A percentile compares a stretch with the other conserved stretches of the same genome.
Evolutionary conservation across 257 asterid species (phyloP).

Genomic region (Datura wrightii): DNA sequence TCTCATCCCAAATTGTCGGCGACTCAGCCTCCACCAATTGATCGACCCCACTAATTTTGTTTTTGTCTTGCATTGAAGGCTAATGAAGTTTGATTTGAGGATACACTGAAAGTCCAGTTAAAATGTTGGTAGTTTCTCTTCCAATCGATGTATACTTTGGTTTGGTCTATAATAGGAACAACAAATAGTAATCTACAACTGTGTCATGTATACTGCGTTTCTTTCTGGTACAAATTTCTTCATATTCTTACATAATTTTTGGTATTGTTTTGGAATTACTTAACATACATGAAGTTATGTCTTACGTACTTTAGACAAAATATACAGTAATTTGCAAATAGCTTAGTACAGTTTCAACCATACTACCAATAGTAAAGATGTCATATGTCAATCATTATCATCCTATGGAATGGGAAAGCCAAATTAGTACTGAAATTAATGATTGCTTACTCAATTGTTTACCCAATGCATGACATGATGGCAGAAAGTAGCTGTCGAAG

Average conservation of each 20-base stretch:
- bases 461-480: neutral
- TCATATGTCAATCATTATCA: neutral
- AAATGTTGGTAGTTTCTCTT: neutral
- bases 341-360: neutral
- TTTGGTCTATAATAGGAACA: neutral
- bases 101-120: neutral
- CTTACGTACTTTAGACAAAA: neutral
- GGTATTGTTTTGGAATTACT: neutral
- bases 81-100: constrained; percentile 16
- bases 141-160: neutral
- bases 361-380: neutral
- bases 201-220: neutral
- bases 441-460: constrained; percentile 16
- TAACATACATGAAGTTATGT: neutral
- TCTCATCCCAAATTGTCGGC: neutral
- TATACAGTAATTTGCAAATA: neutral
- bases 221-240: neutral
- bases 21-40: constrained; percentile 3
- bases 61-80: neutral
- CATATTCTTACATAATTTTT: neutral
- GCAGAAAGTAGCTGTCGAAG: neutral
- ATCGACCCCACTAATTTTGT: constrained; percentile 19
- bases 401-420: neutral
- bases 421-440: constrained; percentile 10
- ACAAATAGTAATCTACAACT: neutral